phyloP scores from a whole-genome alignment of 345 rosid species.

The Eucalyptus cloeziana region DNA sequence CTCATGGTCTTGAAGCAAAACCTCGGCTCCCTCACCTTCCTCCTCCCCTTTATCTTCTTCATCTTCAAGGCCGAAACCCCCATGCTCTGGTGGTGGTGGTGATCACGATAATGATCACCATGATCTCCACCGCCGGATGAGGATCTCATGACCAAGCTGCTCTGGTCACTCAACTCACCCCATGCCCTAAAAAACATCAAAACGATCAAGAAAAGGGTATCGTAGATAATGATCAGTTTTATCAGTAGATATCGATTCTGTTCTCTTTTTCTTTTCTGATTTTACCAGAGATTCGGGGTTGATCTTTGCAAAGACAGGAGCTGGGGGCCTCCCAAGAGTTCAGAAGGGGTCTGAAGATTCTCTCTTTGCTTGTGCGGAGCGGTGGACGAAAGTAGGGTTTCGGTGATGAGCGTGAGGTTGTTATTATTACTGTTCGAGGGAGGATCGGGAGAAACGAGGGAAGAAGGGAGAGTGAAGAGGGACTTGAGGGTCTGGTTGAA shows the following conservation, averaged over 20 bases:
- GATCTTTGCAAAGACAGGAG: slow-evolving; percentile 56
- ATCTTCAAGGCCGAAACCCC: slow-evolving; percentile 58
- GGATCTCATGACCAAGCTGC: background rate
- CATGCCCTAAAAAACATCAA: background rate
- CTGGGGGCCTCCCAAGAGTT: slow-evolving; percentile 20
- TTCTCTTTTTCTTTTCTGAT: background rate
- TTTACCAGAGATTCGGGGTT: background rate
- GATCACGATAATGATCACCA: background rate
- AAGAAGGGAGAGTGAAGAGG: background rate
- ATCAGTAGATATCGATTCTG: background rate
- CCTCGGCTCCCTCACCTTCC: slow-evolving; percentile 94
- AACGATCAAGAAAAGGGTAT: background rate
- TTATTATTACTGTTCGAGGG: background rate
- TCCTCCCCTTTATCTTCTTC: slow-evolving; percentile 78
- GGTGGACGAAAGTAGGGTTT: slow-evolving; percentile 35
- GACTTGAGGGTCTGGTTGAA: slow-evolving; percentile 26
- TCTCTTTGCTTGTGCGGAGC: background rate
- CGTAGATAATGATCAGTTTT: background rate
- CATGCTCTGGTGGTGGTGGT: background rate
- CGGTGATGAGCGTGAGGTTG: slow-evolving; percentile 12
- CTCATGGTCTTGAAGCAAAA: slow-evolving; percentile 98
- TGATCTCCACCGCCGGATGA: background rate
- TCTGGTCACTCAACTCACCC: background rate
- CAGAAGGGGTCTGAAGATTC: slow-evolving; percentile 15
- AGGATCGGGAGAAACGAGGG: background rate